These are phyloP conservation scores for Fusarium foetens DNA, from an alignment of 2,329 filamentous ascomycete species.

Conservation along the genomic window DNA sequence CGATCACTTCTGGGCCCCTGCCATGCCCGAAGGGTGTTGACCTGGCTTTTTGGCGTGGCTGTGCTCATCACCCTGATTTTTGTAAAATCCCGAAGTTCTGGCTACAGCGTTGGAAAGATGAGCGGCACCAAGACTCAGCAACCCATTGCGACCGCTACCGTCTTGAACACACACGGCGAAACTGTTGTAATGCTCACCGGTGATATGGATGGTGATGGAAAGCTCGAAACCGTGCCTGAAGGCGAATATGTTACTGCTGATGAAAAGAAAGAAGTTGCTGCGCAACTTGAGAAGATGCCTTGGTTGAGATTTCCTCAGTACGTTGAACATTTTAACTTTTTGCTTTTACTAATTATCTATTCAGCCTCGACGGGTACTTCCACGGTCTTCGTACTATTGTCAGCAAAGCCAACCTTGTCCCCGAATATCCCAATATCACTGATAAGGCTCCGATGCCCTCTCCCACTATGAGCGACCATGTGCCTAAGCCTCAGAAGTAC, in stretches of 20 bases:
- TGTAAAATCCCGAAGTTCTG: conserved; percentile 48
- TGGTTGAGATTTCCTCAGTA: conserved; percentile 56
- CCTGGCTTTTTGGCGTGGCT: conserved; percentile 59
- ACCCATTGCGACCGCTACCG: conserved; percentile 42
- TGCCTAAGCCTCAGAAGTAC: conserved; percentile 65
- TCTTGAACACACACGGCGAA: conserved; percentile 42
- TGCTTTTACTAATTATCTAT: conserved; percentile 21
- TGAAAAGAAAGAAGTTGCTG: conserved; percentile 44
- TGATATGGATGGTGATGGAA: conserved; percentile 45
- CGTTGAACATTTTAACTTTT: conserved; percentile 20
- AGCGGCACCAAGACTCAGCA: conserved; percentile 38
- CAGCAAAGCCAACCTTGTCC: conserved; percentile 67
- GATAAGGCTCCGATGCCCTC: conserved; percentile 49
- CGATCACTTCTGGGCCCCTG: conserved; percentile 61
- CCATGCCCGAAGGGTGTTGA: conserved; percentile 62
- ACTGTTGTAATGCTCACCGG: conserved; percentile 45
- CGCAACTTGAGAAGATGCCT: conserved; percentile 50
- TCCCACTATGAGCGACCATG: conserved; percentile 47
- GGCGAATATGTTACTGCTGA: conserved; percentile 45
- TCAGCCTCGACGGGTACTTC: conserved; percentile 82
- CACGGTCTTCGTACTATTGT: conserved; percentile 80
- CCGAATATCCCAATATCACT: conserved; percentile 74
- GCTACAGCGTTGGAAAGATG: conserved; percentile 43
- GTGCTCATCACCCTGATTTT: conserved; percentile 55
- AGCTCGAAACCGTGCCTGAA: conserved; percentile 40